Evolutionary conservation across 208 protist species (phyloP).

Genomic region (Acanthamoeba culbertsoni): DNA sequence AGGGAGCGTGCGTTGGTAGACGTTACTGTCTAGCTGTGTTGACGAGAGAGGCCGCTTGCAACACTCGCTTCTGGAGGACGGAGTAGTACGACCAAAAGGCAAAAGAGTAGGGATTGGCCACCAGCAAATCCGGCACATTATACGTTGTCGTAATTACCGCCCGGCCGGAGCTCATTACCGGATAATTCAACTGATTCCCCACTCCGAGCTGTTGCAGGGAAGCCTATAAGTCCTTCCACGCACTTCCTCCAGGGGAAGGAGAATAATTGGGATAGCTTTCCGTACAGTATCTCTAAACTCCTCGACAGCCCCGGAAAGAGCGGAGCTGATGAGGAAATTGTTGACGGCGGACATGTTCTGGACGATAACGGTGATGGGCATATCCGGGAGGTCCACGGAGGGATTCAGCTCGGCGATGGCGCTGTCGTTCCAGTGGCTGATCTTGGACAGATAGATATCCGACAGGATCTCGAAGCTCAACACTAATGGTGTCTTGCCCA

Average conservation of each 20-base stretch:
- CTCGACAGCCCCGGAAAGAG: not conserved
- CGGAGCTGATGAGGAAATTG: not conserved
- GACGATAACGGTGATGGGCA: not conserved
- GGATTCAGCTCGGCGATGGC: not conserved
- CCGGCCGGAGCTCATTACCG: not conserved
- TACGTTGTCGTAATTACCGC: not conserved
- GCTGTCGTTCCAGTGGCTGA: not conserved
- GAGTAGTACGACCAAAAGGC: not conserved
- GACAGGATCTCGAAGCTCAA: not conserved
- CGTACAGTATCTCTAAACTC: not conserved
- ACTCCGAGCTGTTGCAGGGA: not conserved
- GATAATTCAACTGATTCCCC: not conserved
- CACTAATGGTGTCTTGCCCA: not conserved
- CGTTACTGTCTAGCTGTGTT: not conserved
- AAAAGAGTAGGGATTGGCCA: not conserved
- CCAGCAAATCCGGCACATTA: not conserved
- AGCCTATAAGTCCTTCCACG: not conserved
- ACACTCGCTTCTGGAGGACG: not conserved
- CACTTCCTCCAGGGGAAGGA: not conserved
- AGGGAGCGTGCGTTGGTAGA: not conserved
- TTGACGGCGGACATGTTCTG: not conserved
- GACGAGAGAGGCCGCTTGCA: not conserved
- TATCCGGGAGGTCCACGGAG: not conserved
- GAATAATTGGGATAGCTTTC: too few species aligned
- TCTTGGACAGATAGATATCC: not conserved